phyloP scores from a whole-genome alignment of 2,329 filamentous ascomycete genomes.

The Sordariomycetes sp. region DNA sequence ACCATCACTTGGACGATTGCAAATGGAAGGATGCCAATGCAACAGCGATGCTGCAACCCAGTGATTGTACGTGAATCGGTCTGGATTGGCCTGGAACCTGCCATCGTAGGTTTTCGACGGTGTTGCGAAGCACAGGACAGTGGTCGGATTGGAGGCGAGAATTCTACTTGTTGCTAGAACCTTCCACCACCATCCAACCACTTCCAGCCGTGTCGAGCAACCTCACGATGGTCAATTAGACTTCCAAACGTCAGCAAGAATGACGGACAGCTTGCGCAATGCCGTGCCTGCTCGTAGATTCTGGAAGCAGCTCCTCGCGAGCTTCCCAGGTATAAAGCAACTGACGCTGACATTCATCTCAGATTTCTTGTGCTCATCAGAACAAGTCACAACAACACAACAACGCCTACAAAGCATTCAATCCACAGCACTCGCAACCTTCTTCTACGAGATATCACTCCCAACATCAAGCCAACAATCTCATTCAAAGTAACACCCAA shows the following conservation, averaged over 20 bases:
- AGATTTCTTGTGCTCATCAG: conserved; percentile 1
- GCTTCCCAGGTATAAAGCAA: conserved; percentile 9
- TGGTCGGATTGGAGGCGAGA: too few relatives aligned
- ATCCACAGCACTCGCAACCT: too few relatives aligned
- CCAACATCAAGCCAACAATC: conserved; percentile 15
- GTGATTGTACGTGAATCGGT: too few relatives aligned
- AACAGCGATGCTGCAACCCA: too few relatives aligned
- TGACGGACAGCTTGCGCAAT: background rate
- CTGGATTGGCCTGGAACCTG: too few relatives aligned
- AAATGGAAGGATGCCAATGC: too few relatives aligned
- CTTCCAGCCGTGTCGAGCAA: conserved; percentile 4
- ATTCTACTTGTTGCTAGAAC: conserved; percentile 6
- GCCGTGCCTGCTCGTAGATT: background rate
- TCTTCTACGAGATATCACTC: conserved; percentile 13
- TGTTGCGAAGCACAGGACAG: too few relatives aligned
- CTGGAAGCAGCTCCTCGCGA: background rate
- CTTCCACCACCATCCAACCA: conserved; percentile 15
- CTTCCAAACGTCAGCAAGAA: too few relatives aligned
- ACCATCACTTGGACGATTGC: too few relatives aligned
- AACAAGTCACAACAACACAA: conserved; percentile 11
- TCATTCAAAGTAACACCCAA: conserved; percentile 12
- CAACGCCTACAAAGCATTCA: conserved; percentile 2
- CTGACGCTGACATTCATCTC: conserved; percentile 2
- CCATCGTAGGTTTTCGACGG: too few relatives aligned
- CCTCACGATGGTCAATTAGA: too few relatives aligned